Evolutionary conservation across 371 early-diverging fungal genomes (phyloP).

Genomic region (Phascolomyces articulosus): DNA sequence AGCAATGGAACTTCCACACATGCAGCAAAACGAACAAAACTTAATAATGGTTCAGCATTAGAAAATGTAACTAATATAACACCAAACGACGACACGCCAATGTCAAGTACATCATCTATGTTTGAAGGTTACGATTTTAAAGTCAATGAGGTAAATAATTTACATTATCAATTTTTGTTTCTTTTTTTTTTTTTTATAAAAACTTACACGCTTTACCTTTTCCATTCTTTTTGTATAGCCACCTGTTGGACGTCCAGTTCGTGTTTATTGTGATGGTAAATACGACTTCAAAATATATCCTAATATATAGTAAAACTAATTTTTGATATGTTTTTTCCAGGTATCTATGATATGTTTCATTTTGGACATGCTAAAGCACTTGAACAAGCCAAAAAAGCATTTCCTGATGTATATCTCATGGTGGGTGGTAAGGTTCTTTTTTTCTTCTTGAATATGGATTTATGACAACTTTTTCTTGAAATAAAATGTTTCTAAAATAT

Average conservation of each 20-base stretch:
- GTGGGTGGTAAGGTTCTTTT: slow-evolving; percentile 75
- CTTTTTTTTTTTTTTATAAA: not conserved
- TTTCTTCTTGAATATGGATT: too few relatives aligned
- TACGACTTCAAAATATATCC: not conserved
- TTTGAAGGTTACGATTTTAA: slow-evolving; percentile 23
- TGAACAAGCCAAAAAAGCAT: slow-evolving; percentile 93
- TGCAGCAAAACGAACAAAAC: slow-evolving; percentile 11
- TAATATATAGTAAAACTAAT: not conserved
- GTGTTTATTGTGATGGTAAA: slow-evolving; percentile 87
- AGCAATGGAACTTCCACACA: slow-evolving; percentile 8
- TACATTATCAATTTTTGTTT: not conserved
- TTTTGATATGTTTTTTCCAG: not conserved
- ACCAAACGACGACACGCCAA: slow-evolving; percentile 1
- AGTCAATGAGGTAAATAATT: slow-evolving; percentile 26
- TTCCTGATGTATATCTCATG: slow-evolving; percentile 85
- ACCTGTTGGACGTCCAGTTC: slow-evolving; percentile 76
- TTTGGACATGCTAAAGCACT: slow-evolving; percentile 93
- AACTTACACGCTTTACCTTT: not conserved
- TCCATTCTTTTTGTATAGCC: slow-evolving; percentile 40
- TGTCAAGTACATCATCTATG: slow-evolving; percentile 8
- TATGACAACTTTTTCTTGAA: too few relatives aligned
- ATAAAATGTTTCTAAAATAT: too few relatives aligned
- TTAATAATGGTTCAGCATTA: slow-evolving; percentile 12
- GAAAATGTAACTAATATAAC: not conserved
- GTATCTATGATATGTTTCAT: slow-evolving; percentile 96